phyloP scores from a whole-genome alignment of 1,139 yeast genomes.

The Hansenula sp. region DNA sequence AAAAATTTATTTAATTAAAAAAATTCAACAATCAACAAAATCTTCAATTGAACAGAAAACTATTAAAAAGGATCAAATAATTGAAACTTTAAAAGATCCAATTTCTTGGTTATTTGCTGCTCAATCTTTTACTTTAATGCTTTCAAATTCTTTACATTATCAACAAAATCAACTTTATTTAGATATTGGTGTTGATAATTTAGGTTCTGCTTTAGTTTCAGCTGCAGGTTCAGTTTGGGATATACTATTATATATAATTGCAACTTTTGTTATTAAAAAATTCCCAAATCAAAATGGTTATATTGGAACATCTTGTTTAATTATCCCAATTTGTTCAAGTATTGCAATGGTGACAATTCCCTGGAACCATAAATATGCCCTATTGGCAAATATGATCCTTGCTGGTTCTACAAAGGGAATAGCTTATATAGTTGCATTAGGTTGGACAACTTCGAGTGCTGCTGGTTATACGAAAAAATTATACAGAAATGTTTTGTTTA shows the following conservation, averaged over 20 bases:
- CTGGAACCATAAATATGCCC: constrained; percentile 25
- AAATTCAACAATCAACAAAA: constrained; percentile 50
- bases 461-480: constrained; percentile 28
- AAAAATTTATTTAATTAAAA: constrained; percentile 44
- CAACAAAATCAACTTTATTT: constrained; percentile 37
- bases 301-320: constrained; percentile 14
- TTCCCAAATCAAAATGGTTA: constrained; percentile 19
- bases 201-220: constrained; percentile 23
- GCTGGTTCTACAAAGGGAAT: constrained; percentile 15
- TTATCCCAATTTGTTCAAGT: constrained; percentile 26
- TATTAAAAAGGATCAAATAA: constrained; percentile 50
- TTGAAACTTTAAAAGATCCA: constrained; percentile 38
- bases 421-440: constrained; percentile 20
- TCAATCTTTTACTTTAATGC: constrained; percentile 33
- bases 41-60: constrained; percentile 32
- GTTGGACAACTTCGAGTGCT: constrained; percentile 22
- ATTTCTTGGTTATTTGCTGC: constrained; percentile 46
- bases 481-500: constrained; percentile 21
- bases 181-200: constrained; percentile 28
- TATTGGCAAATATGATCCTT: constrained; percentile 26
- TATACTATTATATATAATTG: constrained; percentile 15
- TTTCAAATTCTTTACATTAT: constrained; percentile 37
- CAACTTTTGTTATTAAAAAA: constrained; percentile 10
- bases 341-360: constrained; percentile 28
- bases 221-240: constrained; percentile 33